A percentile compares a stretch with the other conserved stretches of the same genome.
Conservation (phyloP, 805 yeast species). For the Cyberlindnera maclurae region DNA sequence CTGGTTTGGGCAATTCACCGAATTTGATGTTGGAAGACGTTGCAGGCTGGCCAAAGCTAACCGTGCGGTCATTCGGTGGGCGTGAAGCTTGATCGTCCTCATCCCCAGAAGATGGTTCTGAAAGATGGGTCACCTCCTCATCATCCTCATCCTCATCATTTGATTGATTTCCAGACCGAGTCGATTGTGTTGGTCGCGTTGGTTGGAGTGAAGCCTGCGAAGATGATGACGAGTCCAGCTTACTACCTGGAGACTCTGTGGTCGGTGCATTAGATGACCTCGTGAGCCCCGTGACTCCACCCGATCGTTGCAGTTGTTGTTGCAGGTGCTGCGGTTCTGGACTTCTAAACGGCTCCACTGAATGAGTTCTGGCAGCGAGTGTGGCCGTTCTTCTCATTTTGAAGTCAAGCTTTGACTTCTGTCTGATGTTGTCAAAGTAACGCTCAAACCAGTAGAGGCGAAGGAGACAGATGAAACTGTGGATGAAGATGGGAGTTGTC, state of each 20-base stretch:
- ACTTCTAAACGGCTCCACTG: constrained; percentile 18
- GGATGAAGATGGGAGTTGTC: constrained; percentile 85
- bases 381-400: constrained; percentile 79
- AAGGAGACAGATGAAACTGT: constrained; percentile 66
- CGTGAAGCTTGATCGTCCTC: constrained; percentile 4
- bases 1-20: constrained; percentile 22
- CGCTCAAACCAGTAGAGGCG: constrained; percentile 87
- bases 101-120: constrained; percentile 22
- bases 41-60: neutral
- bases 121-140: constrained; percentile 12
- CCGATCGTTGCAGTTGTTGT: neutral
- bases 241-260: constrained; percentile 5
- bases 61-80: constrained; percentile 8
- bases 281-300: too few relatives aligned
- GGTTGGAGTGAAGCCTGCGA: constrained; percentile 14
- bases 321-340: constrained; percentile 5
- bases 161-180: constrained; percentile 8
- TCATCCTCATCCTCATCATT: constrained; percentile 1
- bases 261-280: neutral
- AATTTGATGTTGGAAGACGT: constrained; percentile 14
- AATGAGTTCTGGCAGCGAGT: constrained; percentile 43
- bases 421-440: constrained; percentile 75
- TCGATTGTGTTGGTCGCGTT: constrained; percentile 1
- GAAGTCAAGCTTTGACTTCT: constrained; percentile 68
- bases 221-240: constrained; percentile 8